Conservation (phyloP, 345 rosid species). For the Gossypium turneri region DNA sequence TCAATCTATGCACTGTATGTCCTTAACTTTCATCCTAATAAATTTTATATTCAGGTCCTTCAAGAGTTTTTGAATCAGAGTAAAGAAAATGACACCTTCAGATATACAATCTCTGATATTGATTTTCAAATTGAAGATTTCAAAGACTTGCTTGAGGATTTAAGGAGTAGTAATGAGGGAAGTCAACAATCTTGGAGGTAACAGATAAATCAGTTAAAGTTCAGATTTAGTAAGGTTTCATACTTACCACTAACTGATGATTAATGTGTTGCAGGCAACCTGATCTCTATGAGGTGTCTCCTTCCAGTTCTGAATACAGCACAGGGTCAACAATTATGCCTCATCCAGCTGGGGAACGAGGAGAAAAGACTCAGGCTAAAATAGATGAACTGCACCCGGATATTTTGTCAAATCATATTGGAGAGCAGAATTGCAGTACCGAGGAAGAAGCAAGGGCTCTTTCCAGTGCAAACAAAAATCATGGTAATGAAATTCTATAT, state of each 20-base stretch:
- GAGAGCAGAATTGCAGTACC: slow-evolving; percentile 21
- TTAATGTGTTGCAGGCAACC: slow-evolving; percentile 56
- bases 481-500: slow-evolving; percentile 36
- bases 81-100: slow-evolving; percentile 55
- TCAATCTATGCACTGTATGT: slow-evolving; percentile 3
- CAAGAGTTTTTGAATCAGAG: slow-evolving; percentile 67
- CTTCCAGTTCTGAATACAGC: slow-evolving; percentile 85
- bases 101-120: slow-evolving; percentile 45
- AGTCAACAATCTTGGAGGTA: slow-evolving; percentile 82
- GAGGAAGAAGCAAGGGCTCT: slow-evolving; percentile 38
- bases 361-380: slow-evolving; percentile 42
- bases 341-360: slow-evolving; percentile 35
- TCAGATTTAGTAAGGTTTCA: slow-evolving; percentile 10
- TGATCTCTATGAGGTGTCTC: slow-evolving; percentile 70
- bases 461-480: slow-evolving; percentile 36
- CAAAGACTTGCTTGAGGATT: slow-evolving; percentile 63
- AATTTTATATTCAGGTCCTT: slow-evolving; percentile 50
- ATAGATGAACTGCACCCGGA: slow-evolving; percentile 34
- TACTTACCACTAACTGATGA: slow-evolving; percentile 19
- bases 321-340: slow-evolving; percentile 68
- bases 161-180: slow-evolving; percentile 55
- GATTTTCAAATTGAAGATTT: slow-evolving; percentile 70
- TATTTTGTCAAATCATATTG: slow-evolving; percentile 24
- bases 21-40: slow-evolving; percentile 14
- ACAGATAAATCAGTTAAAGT: slow-evolving; percentile 4